phyloP scores from a whole-genome alignment of 208 protist species.

The Leptomonas pyrrhocoris region DNA sequence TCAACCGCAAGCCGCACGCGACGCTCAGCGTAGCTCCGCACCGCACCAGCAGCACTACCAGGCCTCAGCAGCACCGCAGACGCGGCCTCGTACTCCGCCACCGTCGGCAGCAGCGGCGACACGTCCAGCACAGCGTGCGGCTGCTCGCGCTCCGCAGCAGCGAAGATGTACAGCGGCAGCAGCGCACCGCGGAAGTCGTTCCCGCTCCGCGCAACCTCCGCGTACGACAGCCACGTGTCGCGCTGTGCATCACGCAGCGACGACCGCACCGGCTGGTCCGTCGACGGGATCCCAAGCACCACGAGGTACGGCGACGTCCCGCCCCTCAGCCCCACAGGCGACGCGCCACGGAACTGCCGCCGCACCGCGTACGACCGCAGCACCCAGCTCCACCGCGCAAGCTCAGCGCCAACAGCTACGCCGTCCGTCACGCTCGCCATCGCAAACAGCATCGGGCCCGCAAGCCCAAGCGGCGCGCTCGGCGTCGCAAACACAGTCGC shows the following conservation, averaged over 20 bases:
- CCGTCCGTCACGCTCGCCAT: conserved; percentile 32
- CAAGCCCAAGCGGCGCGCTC: conserved; percentile 10
- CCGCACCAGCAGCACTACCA: background rate
- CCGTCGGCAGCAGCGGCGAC: background rate
- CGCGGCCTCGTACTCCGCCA: too few relatives aligned
- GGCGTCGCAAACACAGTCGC: conserved; percentile 9
- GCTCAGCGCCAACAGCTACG: conserved; percentile 13
- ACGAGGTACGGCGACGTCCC: conserved; percentile 18
- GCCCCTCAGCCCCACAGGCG: conserved; percentile 1
- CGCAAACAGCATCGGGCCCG: conserved; percentile 22
- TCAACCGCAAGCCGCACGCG: background rate
- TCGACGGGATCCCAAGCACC: conserved; percentile 17
- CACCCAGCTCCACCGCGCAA: conserved; percentile 17
- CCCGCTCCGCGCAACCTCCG: conserved; percentile 2
- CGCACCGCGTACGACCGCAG: conserved; percentile 1
- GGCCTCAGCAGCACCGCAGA: background rate
- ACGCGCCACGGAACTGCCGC: conserved; percentile 15
- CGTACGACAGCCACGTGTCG: conserved; percentile 1
- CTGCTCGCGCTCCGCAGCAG: conserved; percentile 10
- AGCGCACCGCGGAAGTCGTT: background rate
- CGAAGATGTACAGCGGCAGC: conserved; percentile 20
- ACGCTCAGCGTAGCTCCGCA: background rate
- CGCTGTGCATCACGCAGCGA: conserved; percentile 11
- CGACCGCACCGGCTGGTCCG: conserved; percentile 4
- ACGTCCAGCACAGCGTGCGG: background rate